These are phyloP conservation scores for Agapanthus africanus DNA, from an alignment of 106 monocot genomes.

Conservation along the genomic window DNA sequence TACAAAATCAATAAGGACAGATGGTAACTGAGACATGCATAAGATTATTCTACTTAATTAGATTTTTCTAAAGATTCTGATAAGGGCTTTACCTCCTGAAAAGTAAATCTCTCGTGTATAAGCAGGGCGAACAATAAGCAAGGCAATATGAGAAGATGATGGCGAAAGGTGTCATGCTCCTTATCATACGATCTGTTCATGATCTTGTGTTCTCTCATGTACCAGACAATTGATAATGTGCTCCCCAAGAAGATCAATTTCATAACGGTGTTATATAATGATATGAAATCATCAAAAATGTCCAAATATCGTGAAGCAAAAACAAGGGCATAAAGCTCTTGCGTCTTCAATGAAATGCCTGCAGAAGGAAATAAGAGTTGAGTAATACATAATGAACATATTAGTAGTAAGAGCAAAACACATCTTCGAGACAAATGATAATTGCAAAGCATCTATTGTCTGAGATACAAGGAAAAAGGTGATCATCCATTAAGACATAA, in stretches of 20 bases:
- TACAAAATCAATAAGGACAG: neutral
- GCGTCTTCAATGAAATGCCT: conserved; percentile 84
- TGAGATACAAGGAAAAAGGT: too few species aligned
- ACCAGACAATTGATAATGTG: conserved; percentile 79
- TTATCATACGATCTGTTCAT: conserved; percentile 76
- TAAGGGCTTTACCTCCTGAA: conserved; percentile 46
- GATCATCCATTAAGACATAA: too few species aligned
- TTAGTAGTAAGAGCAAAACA: too few species aligned
- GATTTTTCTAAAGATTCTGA: conserved; percentile 9
- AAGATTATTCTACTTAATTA: too few species aligned
- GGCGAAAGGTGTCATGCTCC: conserved; percentile 88
- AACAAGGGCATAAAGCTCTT: conserved; percentile 83
- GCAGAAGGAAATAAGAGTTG: too few species aligned
- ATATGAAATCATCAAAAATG: conserved; percentile 50
- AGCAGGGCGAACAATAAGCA: conserved; percentile 57
- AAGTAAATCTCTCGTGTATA: conserved; percentile 61
- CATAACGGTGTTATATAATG: conserved; percentile 77
- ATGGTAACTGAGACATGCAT: too few species aligned
- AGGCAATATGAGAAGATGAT: conserved; percentile 51
- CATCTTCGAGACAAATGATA: too few species aligned
- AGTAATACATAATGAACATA: too few species aligned
- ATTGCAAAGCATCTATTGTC: too few species aligned
- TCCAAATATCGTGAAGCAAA: conserved; percentile 65
- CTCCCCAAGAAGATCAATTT: conserved; percentile 79
- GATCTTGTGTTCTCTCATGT: conserved; percentile 76